Evolutionary conservation across 305 asterid genomes (phyloP).

Genomic region (Salvia sclarea): DNA sequence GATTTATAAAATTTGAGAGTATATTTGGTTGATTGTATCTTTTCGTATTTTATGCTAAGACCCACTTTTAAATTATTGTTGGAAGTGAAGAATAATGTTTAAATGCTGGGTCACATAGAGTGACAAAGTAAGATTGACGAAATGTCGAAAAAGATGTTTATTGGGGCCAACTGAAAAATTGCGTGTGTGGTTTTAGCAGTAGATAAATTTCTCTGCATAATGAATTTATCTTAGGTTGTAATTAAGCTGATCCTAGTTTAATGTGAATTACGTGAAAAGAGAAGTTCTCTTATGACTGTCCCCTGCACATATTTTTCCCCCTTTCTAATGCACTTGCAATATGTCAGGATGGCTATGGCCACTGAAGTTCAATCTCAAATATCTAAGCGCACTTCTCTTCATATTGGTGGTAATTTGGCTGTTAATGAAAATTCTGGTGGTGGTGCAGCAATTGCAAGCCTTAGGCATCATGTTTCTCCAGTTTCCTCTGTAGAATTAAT

Average conservation of each 20-base stretch:
- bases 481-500: slow-evolving; percentile 71
- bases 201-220: not conserved
- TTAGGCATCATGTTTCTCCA: slow-evolving; percentile 80
- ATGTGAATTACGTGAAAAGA: slow-evolving; percentile 1
- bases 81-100: not conserved
- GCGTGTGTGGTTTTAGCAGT: not conserved
- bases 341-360: slow-evolving; percentile 89
- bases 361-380: slow-evolving; percentile 82
- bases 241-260: slow-evolving; percentile 5
- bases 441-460: slow-evolving; percentile 72
- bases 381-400: slow-evolving; percentile 68
- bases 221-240: slow-evolving; percentile 10
- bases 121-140: not conserved
- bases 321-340: slow-evolving; percentile 32
- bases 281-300: slow-evolving; percentile 16
- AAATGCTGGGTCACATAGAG: not conserved
- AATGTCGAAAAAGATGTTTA: not conserved
- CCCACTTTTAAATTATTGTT: not conserved
- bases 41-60: not conserved
- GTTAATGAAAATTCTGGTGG: slow-evolving; percentile 70
- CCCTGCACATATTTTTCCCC: too few species aligned
- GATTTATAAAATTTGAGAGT: not conserved
- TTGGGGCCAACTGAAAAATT: not conserved
- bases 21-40: not conserved
- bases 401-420: slow-evolving; percentile 81